These are phyloP conservation scores for Boletus vinaceobasis DNA, from an alignment of 768 basidiomycete genomes.

Conservation along the genomic window DNA sequence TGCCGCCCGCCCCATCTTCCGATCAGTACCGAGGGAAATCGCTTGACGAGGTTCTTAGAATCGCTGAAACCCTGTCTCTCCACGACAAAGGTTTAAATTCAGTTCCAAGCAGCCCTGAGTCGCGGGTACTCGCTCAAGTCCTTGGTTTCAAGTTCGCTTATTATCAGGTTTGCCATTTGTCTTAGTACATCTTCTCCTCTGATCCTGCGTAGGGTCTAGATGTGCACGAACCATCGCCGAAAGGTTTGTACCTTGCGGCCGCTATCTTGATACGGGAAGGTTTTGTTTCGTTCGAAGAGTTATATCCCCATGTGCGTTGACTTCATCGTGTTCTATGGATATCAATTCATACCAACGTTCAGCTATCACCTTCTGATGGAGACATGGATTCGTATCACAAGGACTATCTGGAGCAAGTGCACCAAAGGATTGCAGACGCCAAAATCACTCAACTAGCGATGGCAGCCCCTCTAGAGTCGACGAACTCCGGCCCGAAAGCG, in stretches of 20 bases:
- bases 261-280: slow-evolving; percentile 89
- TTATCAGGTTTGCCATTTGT: slow-evolving; percentile 66
- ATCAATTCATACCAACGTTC: slow-evolving; percentile 7
- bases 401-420: slow-evolving; percentile 62
- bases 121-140: slow-evolving; percentile 80
- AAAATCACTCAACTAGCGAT: slow-evolving; percentile 76
- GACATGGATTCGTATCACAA: slow-evolving; percentile 68
- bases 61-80: slow-evolving; percentile 41
- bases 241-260: slow-evolving; percentile 73
- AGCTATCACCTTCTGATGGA: slow-evolving; percentile 74
- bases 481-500: slow-evolving; percentile 39
- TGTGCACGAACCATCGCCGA: slow-evolving; percentile 58
- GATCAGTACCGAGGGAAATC: slow-evolving; percentile 53
- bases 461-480: slow-evolving; percentile 75
- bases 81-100: slow-evolving; percentile 1
- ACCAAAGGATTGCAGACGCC: slow-evolving; percentile 62
- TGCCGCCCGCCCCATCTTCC: slow-evolving; percentile 37
- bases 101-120: slow-evolving; percentile 32
- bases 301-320: slow-evolving; percentile 83
- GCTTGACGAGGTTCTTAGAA: slow-evolving; percentile 62
- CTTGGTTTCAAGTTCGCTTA: slow-evolving; percentile 96
- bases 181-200: slow-evolving; percentile 8
- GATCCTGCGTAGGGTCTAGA: slow-evolving; percentile 46
- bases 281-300: slow-evolving; percentile 80
- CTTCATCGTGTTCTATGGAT: background rate